These are phyloP conservation scores for Fusarium sp. DNA, from an alignment of 2,329 filamentous ascomycete genomes.

Conservation along the genomic window DNA sequence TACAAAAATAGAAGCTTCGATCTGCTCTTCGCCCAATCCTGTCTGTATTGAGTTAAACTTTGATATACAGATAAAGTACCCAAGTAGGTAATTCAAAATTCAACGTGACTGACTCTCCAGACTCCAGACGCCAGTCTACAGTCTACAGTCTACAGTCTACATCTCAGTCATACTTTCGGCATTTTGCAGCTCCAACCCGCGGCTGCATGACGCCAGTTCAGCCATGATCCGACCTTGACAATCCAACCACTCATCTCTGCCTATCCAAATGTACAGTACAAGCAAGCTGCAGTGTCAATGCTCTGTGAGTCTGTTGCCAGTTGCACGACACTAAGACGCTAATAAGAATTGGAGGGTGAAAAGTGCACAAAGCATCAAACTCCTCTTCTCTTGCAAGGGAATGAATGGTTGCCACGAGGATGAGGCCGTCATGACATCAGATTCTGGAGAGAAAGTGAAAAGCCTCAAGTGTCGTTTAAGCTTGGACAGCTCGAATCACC, in stretches of 20 bases:
- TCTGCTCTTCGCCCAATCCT: neutral
- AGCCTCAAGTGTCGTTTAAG: neutral
- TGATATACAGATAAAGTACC: neutral
- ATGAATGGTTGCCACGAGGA: constrained; percentile 25
- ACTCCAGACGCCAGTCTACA: no score
- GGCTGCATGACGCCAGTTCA: constrained; percentile 24
- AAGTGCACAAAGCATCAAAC: neutral
- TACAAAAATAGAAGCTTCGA: neutral
- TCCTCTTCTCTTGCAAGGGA: constrained; percentile 4
- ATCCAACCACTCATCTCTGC: constrained; percentile 8
- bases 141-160: neutral
- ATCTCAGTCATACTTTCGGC: constrained; percentile 1
- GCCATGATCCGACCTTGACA: constrained; percentile 30
- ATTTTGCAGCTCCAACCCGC: constrained; percentile 9
- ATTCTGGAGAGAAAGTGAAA: neutral
- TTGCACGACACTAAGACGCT: constrained; percentile 24
- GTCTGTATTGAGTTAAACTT: neutral
- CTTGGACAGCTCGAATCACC: constrained; percentile 1
- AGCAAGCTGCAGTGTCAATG: constrained; percentile 1
- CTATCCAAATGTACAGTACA: neutral
- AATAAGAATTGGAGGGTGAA: constrained; percentile 17
- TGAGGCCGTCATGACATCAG: constrained; percentile 36
- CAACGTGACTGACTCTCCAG: no score
- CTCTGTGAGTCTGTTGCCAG: neutral
- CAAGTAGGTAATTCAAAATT: no score